Evolutionary conservation across 805 yeast species (phyloP).

Genomic region (Cyberlindnera americana): DNA sequence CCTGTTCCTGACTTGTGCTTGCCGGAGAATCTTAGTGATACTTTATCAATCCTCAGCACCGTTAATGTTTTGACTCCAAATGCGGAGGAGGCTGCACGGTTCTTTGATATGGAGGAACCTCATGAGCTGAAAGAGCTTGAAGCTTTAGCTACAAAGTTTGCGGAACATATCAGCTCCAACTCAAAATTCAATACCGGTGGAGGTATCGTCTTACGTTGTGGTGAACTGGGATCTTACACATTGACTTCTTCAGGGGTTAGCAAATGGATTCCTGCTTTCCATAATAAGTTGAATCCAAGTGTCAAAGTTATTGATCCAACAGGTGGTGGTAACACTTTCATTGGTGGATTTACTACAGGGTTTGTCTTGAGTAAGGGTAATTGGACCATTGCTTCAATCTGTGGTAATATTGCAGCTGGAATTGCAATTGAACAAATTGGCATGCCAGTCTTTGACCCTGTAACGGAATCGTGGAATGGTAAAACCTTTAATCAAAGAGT

Average conservation of each 20-base stretch:
- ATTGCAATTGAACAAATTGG: constrained; percentile 80
- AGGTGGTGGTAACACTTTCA: constrained; percentile 90
- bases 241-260: constrained; percentile 28
- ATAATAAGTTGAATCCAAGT: constrained; percentile 34
- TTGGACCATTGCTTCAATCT: constrained; percentile 52
- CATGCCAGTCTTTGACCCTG: constrained; percentile 43
- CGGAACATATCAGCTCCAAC: constrained; percentile 36
- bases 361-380: constrained; percentile 44
- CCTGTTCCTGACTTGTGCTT: constrained; percentile 78
- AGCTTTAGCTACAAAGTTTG: constrained; percentile 38
- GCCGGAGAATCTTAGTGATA: constrained; percentile 42
- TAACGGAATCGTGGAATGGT: constrained; percentile 60
- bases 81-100: constrained; percentile 72
- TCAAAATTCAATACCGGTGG: constrained; percentile 31
- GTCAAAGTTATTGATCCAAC: constrained; percentile 77
- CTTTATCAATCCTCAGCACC: constrained; percentile 36
- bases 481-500: constrained; percentile 42
- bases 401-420: constrained; percentile 79
- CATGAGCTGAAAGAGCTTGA: constrained; percentile 37
- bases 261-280: constrained; percentile 73
- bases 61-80: constrained; percentile 77
- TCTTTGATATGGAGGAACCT: constrained; percentile 49
- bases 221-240: constrained; percentile 63
- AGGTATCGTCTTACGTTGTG: constrained; percentile 71
- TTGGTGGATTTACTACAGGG: constrained; percentile 75